Evolutionary conservation across 2,329 filamentous ascomycete genomes (phyloP).

Genomic region (Ascochyta fabae): DNA sequence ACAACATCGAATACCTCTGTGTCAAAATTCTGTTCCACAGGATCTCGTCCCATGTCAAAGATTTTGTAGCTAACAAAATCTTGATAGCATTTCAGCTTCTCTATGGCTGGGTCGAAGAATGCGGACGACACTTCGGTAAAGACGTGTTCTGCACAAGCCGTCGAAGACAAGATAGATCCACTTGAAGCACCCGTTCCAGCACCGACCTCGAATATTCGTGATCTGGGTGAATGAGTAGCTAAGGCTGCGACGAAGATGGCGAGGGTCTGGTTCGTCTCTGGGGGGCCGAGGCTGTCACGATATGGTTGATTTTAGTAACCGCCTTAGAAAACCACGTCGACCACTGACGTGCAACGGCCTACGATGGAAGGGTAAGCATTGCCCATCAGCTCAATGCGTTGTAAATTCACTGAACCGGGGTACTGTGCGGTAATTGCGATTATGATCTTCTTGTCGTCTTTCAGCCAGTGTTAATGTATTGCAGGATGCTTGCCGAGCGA

Average conservation of each 20-base stretch:
- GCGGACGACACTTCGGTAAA: slow-evolving; percentile 31
- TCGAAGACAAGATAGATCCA: background rate
- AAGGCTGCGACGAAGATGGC: background rate
- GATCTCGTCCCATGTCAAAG: slow-evolving; percentile 47
- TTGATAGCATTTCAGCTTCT: background rate
- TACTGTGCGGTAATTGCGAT: background rate
- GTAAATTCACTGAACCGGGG: background rate
- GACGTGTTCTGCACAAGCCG: slow-evolving; percentile 18
- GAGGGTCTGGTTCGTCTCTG: background rate
- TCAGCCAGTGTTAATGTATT: background rate
- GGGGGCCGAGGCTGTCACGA: background rate
- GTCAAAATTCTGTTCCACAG: slow-evolving; percentile 16
- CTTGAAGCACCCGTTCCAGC: slow-evolving; percentile 19
- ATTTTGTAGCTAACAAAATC: slow-evolving; percentile 14
- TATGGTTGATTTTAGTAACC: background rate
- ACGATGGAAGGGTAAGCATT: background rate
- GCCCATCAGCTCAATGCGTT: background rate
- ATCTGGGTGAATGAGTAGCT: background rate
- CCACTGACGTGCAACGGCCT: background rate
- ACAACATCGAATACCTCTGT: slow-evolving; percentile 23
- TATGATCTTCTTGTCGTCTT: background rate
- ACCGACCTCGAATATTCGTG: slow-evolving; percentile 18
- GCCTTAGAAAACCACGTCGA: background rate
- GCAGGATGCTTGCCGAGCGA: background rate
- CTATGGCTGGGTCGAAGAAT: slow-evolving; percentile 16